Evolutionary conservation across 495 filamentous ascomycete genomes (phyloP), one percentile per base, ranked within the genome.

Genomic region (Penicillium cataractarum): DNA sequence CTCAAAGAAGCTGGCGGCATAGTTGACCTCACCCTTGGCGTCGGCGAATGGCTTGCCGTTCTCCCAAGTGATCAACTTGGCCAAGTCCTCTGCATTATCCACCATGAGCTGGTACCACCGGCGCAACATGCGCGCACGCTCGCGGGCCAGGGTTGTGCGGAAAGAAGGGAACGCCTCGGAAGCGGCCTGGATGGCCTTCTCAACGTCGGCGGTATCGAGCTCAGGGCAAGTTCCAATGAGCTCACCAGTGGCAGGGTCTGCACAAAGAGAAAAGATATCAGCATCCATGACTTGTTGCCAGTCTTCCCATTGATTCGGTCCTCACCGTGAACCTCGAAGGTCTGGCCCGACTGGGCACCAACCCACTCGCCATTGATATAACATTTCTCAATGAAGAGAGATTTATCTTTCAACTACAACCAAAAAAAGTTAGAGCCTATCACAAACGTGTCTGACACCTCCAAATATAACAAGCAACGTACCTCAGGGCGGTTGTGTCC

Each of bases 71-170:
- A 98, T 97, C 62, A 99, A 75, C 53, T 84, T 93, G 8, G 93
- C 92, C 33, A 98, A 80, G 69, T 99, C 95, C 21, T 96, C 92
- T 26, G 85, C 79, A 61, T 97, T 96, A 37, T 92, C 92, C 8
- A 93, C 76, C 84, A 97, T 88, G 57, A 97, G 79, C 55, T 96
- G 86, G 76, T 93, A 94, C 95, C 93, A 97, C 69, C 88, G 90
- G 52, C 92, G 86, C 48, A 99, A 84, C 76, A 97, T 84, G 71
- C 86, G 87, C 37, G 92, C 86, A 51, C 92, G 87, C 78, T 97
- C 87, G 42, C 94, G 90, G 56, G 87, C 90, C 0, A 93, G 89
- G 44, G 82, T 87, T 55, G 83, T 82, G 58, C 89, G 87, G 82
- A 93, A 97, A 54, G 81, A 80, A 39, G 87, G 83, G 70, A 97